Evolutionary conservation across 225 moss, liverwort and hornwort genomes (phyloP), one percentile per base, ranked within the genome.

Genomic region (Asterella californica): DNA sequence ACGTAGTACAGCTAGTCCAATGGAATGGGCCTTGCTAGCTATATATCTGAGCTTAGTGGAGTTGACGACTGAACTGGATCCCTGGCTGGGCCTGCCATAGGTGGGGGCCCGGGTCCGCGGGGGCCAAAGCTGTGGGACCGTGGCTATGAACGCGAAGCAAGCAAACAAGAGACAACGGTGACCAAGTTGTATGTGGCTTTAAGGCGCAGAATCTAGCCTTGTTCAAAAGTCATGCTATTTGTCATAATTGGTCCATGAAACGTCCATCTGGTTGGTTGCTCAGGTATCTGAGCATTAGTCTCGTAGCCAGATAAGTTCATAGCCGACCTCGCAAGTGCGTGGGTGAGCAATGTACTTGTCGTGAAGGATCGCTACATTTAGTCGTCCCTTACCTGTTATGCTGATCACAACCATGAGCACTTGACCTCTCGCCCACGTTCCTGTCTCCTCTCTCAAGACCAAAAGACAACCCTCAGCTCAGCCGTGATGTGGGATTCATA

Each of bases 201-300:
- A 9, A 34, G 36, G 34, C 30, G 34, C 67, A 67, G 67, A 67
- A 67, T 67, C 67, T 67, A 67, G 67, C 33, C 36, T 67, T 67
- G 42, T 19, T 38, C 42, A 70, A 70, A 70, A 70, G 69, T 70
- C 38, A 70, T 38, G 30, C 69, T 24, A 70, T 42, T 33, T 70
- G 69, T 70, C 69, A 70, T 70, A 70, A 38, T 37, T 45, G 42
- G 3, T 70, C 69, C 69, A 70, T 70, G 69, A 70, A 70, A 37
- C 34, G 8, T 70, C 38, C 6, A 70, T 45, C 38, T 70, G 69
- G 69, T 70, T 70, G 69, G 69, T 42, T 22, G 38, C 9, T 45
- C 37, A 70, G 42, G 69, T 45, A 70, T 70, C 69, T 70, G 69
- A 38, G 9, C 0, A 45, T 70, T 15, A 25, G 69, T 70, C 42